These are phyloP conservation scores for Potentilla sterilis DNA, from an alignment of 306 rosid genomes.

Conservation along the genomic window DNA sequence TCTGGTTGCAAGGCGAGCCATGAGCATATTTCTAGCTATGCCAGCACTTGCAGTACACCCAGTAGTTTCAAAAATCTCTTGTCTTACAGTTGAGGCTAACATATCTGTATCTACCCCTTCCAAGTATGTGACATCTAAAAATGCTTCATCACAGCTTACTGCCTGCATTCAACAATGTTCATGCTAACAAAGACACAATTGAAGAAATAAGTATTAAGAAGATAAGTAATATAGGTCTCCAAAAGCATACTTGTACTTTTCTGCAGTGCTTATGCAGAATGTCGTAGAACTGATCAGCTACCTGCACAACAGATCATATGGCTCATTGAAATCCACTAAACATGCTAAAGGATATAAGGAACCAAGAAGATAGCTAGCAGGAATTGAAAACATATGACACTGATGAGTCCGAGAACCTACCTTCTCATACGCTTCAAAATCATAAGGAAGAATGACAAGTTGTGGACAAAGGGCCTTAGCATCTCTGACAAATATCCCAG, in stretches of 20 bases:
- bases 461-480: constrained; percentile 84
- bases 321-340: neutral
- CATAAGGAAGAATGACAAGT: constrained; percentile 74
- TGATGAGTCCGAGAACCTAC: constrained; percentile 32
- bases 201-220: constrained; percentile 9
- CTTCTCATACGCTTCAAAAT: constrained; percentile 92
- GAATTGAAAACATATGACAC: constrained; percentile 18
- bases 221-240: constrained; percentile 17
- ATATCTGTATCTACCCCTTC: constrained; percentile 60
- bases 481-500: constrained; percentile 92
- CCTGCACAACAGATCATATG: constrained; percentile 50
- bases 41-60: constrained; percentile 94
- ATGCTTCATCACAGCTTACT: constrained; percentile 97
- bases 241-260: constrained; percentile 78
- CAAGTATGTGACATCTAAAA: constrained; percentile 61
- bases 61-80: constrained; percentile 70
- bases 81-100: constrained; percentile 67
- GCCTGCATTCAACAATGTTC: constrained; percentile 52
- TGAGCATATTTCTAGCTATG: constrained; percentile 80
- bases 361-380: constrained; percentile 9
- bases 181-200: constrained; percentile 18
- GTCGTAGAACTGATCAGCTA: constrained; percentile 82
- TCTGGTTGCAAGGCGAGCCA: constrained; percentile 94
- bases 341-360: neutral
- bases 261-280: constrained; percentile 72